Evolutionary conservation across 352 stramenopile species (phyloP).

Genomic region (Phytopythium litorale): DNA sequence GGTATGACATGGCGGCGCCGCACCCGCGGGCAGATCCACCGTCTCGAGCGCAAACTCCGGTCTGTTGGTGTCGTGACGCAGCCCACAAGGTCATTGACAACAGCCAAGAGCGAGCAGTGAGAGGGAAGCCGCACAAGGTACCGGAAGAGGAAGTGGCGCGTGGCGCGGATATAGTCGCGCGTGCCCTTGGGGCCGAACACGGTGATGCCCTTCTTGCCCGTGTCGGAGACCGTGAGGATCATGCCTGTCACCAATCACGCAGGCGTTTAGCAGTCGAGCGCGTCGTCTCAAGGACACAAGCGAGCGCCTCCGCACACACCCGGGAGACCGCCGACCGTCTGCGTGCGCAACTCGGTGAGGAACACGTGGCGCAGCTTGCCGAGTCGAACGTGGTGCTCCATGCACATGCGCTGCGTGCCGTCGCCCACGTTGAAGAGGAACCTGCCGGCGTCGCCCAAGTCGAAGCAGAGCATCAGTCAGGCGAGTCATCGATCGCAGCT

Average conservation of each 20-base stretch:
- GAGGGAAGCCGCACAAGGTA: conserved; percentile 2
- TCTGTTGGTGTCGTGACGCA: neutral
- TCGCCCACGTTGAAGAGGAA: conserved; percentile 91
- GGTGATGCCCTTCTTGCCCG: conserved; percentile 66
- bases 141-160: conserved; percentile 80
- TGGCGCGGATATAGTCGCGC: conserved; percentile 64
- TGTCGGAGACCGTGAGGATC: conserved; percentile 87
- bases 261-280: neutral
- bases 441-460: conserved; percentile 13
- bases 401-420: conserved; percentile 87
- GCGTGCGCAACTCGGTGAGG: conserved; percentile 72
- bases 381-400: conserved; percentile 89
- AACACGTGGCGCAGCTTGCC: conserved; percentile 83
- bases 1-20: conserved; percentile 28
- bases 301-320: conserved; percentile 11
- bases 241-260: conserved; percentile 30
- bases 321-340: conserved; percentile 81
- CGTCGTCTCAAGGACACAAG: neutral
- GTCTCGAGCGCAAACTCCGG: conserved; percentile 54
- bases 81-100: neutral
- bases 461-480: neutral
- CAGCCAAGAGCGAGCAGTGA: neutral
- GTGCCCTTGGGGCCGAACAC: conserved; percentile 73
- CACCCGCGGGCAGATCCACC: conserved; percentile 19
- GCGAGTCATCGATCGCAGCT: neutral